A percentile compares a stretch with the other conserved stretches of the same genome.
Conservation (phyloP, 306 rosid species). For the Cicer bijugum region DNA sequence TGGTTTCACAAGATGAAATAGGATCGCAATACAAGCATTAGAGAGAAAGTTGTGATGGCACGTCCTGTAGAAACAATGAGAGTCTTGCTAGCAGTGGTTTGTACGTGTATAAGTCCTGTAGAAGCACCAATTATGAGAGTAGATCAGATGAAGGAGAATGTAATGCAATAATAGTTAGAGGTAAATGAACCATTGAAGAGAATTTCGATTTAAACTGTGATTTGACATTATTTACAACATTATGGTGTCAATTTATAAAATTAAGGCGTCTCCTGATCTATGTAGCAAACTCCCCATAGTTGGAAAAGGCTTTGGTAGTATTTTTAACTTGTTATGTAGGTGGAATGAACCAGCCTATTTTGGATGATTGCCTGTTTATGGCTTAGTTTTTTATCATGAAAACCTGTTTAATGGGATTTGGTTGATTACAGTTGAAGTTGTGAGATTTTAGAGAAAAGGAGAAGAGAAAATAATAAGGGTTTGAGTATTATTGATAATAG, state of each 20-base stretch:
- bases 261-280: neutral
- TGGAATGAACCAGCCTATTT: conserved; percentile 1
- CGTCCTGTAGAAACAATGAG: neutral
- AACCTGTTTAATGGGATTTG: conserved; percentile 35
- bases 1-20: neutral
- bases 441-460: no score
- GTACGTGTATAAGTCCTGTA: neutral
- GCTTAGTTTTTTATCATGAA: conserved; percentile 25
- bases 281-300: neutral
- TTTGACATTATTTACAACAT: neutral
- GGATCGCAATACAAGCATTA: neutral
- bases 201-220: neutral
- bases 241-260: no score
- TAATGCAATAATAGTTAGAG: neutral
- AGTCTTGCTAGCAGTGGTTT: neutral
- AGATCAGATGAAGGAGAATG: neutral
- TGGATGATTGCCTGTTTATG: neutral
- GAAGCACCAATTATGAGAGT: neutral
- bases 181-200: neutral
- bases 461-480: no score
- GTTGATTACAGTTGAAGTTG: neutral
- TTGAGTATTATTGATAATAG: no score
- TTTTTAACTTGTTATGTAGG: neutral
- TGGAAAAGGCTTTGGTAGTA: neutral
- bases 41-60: neutral